Base-by-base conservation (phyloP, 2,329 filamentous ascomycete genomes). In the Claviceps humidiphila region DNA sequence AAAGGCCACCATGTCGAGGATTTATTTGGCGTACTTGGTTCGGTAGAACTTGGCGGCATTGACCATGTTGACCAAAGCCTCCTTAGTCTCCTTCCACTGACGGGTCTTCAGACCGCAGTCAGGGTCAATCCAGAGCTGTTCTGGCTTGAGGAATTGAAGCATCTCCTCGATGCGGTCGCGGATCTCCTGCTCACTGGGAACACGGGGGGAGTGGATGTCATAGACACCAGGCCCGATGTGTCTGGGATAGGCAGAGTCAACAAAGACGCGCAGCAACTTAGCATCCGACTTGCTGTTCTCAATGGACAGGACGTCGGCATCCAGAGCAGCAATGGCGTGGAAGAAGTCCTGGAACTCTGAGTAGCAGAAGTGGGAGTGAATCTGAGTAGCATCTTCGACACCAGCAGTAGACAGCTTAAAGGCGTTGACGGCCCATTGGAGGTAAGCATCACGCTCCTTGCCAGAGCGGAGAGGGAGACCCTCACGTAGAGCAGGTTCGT, bases 291-390 rank as follows among this genome's bases (percentile, higher is more conserved):
- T 98, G 86, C 87, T 94, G 88, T 98, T 98, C 85, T 98, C 93
- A 64, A 98, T 98, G 68, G 88, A 95, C 66, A 98, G 84, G 58
- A 98, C 93, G 74, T 98, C 93, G 58, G 93, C 91, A 70, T 98
- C 93, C 59, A 98, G 85, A 56, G 93, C 91, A 59, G 93, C 89
- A 64, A 98, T 98, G 75, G 93, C 93, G 76, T 97, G 89, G 89
- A 98, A 98, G 82, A 98, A 98, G 80, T 98, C 93, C 78, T 98
- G 93, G 88, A 98, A 98, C 81, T 98, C 93, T 51, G 93, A 97
- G 85, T 98, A 98, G 75, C 93, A 98, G 87, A 98, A 98, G 81
- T 98, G 93, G 58, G 90, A 96, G 85, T 98, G 93, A 72, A 98
- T 96, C 81, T 98, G 93, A 61, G 93, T 98, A 54, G 85, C 87